Evolutionary conservation across 2,329 filamentous ascomycete genomes (phyloP).

Genomic region (Hypomyces perniciosus): DNA sequence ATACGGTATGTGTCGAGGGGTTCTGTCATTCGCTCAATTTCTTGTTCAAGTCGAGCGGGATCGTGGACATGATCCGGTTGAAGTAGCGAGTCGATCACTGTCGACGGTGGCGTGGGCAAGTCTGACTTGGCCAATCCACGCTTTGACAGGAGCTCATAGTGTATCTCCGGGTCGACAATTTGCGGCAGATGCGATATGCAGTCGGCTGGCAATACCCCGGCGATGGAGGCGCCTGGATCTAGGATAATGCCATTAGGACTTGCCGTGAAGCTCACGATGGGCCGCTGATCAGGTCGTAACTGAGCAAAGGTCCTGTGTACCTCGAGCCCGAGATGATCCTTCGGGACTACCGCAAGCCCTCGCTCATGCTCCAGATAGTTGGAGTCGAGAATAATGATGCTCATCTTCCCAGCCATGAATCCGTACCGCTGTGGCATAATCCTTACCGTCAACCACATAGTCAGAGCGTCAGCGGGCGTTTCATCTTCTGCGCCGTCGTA

Average conservation of each 20-base stretch:
- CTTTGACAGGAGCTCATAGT: constrained; percentile 7
- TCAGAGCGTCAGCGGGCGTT: not conserved
- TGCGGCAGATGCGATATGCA: constrained; percentile 4
- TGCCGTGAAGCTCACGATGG: not conserved
- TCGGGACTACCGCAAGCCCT: not conserved
- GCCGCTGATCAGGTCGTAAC: not conserved
- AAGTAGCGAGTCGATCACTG: not conserved
- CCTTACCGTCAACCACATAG: not conserved
- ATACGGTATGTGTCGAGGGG: not conserved
- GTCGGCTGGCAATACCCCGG: not conserved
- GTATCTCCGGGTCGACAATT: constrained; percentile 2
- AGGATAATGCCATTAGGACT: not conserved
- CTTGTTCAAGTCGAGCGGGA: not conserved
- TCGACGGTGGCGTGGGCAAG: not conserved
- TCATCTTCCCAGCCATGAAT: not conserved
- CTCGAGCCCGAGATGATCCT: not conserved
- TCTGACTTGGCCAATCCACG: constrained; percentile 3
- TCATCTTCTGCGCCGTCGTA: not conserved
- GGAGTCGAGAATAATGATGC: not conserved
- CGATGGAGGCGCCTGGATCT: not conserved
- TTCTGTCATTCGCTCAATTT: not conserved
- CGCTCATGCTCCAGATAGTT: not conserved
- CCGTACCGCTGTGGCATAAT: not conserved
- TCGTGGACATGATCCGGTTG: not conserved
- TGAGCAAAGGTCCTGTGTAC: not conserved